Evolutionary conservation across 2,329 filamentous ascomycete species (phyloP).

Genomic region (Chaetomium strumarium): DNA sequence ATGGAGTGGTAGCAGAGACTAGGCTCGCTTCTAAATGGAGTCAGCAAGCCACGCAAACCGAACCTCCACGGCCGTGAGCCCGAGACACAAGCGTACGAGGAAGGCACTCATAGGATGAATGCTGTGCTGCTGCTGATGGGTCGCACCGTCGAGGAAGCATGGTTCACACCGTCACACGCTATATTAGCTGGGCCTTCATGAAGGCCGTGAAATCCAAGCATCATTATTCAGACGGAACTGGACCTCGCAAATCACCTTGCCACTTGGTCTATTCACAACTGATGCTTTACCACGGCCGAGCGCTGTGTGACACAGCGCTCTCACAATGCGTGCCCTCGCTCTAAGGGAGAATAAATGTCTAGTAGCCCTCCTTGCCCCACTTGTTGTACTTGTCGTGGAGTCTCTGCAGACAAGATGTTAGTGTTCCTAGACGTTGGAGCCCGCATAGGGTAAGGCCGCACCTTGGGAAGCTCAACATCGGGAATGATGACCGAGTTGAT

Average conservation of each 20-base stretch:
- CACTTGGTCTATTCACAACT: slow-evolving; percentile 19
- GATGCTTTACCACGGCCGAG: background rate
- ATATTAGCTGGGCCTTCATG: background rate
- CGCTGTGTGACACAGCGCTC: background rate
- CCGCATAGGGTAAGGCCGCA: slow-evolving; percentile 35
- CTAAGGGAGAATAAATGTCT: slow-evolving; percentile 24
- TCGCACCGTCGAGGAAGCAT: no score
- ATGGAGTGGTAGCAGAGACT: no score
- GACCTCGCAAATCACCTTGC: background rate
- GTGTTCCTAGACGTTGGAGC: background rate
- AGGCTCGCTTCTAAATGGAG: no score
- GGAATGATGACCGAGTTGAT: slow-evolving; percentile 93
- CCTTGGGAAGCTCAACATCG: slow-evolving; percentile 87
- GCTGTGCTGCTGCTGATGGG: no score
- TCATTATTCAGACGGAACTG: slow-evolving; percentile 16
- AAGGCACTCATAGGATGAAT: no score
- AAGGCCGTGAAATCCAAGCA: slow-evolving; percentile 2
- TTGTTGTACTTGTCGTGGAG: slow-evolving; percentile 99
- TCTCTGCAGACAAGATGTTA: slow-evolving; percentile 46
- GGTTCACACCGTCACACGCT: no score
- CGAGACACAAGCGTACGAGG: no score
- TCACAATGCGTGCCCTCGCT: background rate
- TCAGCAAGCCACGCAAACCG: no score
- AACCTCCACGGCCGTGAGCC: no score
- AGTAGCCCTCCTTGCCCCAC: slow-evolving; percentile 97